Percentiles rank a stretch among this genome's conserved stretches.
These are phyloP conservation scores for Cruciata laevipes DNA, from an alignment of 257 asterid species.

Conservation along the genomic window DNA sequence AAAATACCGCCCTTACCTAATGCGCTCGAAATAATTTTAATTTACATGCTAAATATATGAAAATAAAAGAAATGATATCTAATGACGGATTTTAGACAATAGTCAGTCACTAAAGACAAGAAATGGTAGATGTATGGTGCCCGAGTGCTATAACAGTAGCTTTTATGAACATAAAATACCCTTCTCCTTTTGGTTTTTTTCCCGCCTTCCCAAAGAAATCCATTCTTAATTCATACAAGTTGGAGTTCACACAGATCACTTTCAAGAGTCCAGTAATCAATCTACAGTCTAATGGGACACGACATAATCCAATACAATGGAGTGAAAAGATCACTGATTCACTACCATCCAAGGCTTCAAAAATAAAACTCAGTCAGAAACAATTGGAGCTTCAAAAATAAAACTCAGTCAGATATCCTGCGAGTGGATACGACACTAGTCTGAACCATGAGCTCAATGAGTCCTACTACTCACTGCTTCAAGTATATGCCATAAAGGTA, in stretches of 20 bases:
- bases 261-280: conserved; percentile 19
- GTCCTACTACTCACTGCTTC: not conserved
- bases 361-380: not conserved
- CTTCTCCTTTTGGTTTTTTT: not conserved
- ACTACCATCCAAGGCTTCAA: conserved; percentile 9
- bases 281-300: conserved; percentile 20
- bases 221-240: conserved; percentile 8
- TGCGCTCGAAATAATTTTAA: no score
- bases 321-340: conserved; percentile 11
- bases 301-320: conserved; percentile 15
- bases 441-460: no score
- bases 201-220: not conserved
- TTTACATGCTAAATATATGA: not conserved
- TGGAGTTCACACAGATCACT: conserved; percentile 7
- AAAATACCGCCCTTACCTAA: no score
- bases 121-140: not conserved
- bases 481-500: no score
- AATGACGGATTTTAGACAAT: not conserved
- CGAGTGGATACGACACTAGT: no score
- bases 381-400: not conserved
- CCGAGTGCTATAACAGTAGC: not conserved
- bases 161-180: not conserved
- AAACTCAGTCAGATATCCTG: no score
- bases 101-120: not conserved
- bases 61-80: not conserved